Evolutionary conservation across 345 rosid genomes (phyloP), one percentile per base, ranked within the genome.

Genomic region (Gossypium arboreum): DNA sequence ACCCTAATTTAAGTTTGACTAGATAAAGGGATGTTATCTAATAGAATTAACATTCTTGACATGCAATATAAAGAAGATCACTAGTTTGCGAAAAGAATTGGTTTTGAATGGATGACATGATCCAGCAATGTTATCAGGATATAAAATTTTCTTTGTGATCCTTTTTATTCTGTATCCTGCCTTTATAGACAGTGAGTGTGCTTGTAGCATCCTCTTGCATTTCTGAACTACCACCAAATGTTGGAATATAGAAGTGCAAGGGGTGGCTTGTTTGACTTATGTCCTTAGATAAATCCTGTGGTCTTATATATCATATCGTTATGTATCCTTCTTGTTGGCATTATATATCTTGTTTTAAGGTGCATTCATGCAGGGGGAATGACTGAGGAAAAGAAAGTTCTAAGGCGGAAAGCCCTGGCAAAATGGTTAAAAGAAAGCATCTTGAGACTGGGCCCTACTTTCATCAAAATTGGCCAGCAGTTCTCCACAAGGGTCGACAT

Each of bases 401-500:
- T 77, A 56, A 88, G 86, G 83, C 83, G 94, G 73, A 95, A 90
- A 89, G 56, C 83, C 62, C 86, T 95, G 17, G 99, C 97, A 43
- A 93, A 90, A 85, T 95, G 98, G 98, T 87, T 95, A 68, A 95
- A 95, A 74, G 99, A 95, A 75, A 91, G 76, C 74, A 90, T 95
- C 50, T 86, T 93, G 84, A 91, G 93, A 86, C 79, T 95, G 75
- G 99, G 99, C 71, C 99, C 98, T 50, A 95, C 99, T 7, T 95
- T 95, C 85, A 95, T 95, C 76, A 95, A 95, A 88, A 85, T 93
- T 77, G 99, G 99, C 25, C 99, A 95, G 81, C 99, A 93, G 73
- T 93, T 95, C 66, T 95, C 99, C 70, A 95, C 99, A 39, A 90
- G 99, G 84, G 99, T 92, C 2, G 99, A 95, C 77, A 95, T 95